A percentile compares a stretch with the other conserved stretches of the same genome.
These are phyloP conservation scores for Lepiota brunneoincarnata DNA, from an alignment of 768 basidiomycete genomes.

Conservation along the genomic window DNA sequence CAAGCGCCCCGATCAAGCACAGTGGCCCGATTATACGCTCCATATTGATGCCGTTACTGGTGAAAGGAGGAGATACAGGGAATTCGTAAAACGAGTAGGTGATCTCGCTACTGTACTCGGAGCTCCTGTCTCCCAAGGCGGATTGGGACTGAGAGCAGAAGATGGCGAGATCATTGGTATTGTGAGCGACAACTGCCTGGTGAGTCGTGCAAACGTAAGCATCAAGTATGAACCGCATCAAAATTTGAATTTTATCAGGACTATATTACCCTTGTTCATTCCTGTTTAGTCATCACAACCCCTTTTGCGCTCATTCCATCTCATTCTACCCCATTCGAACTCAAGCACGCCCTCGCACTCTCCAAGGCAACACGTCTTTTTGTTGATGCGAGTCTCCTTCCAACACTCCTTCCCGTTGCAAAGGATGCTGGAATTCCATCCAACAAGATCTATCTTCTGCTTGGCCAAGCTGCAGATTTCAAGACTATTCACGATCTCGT, in stretches of 20 bases:
- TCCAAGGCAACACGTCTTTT: conserved; percentile 33
- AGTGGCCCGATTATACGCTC: conserved; percentile 54
- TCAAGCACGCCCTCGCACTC: conserved; percentile 31
- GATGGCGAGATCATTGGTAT: conserved; percentile 65
- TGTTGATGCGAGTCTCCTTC: conserved; percentile 30
- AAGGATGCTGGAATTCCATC: conserved; percentile 32
- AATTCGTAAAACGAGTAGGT: conserved; percentile 49
- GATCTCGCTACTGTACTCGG: conserved; percentile 58
- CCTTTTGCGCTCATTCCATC: conserved; percentile 35
- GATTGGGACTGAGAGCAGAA: conserved; percentile 47
- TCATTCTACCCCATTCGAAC: conserved; percentile 35
- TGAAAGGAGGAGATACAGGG: conserved; percentile 38
- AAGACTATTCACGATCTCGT: conserved; percentile 46
- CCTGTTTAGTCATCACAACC: conserved; percentile 27
- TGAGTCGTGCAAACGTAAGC: conserved; percentile 28
- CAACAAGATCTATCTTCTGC: conserved; percentile 48
- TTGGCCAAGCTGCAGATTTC: conserved; percentile 37
- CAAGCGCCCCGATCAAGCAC: conserved; percentile 48
- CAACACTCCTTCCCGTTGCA: conserved; percentile 28
- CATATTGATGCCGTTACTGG: conserved; percentile 58
- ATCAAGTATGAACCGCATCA: background rate
- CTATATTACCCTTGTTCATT: conserved; percentile 31
- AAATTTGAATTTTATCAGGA: conserved; percentile 24
- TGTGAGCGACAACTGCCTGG: conserved; percentile 67
- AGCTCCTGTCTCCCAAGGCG: conserved; percentile 44